These are phyloP conservation scores for Typha latifolia DNA, from an alignment of 176 grass and related monocot genomes.

Conservation along the genomic window DNA sequence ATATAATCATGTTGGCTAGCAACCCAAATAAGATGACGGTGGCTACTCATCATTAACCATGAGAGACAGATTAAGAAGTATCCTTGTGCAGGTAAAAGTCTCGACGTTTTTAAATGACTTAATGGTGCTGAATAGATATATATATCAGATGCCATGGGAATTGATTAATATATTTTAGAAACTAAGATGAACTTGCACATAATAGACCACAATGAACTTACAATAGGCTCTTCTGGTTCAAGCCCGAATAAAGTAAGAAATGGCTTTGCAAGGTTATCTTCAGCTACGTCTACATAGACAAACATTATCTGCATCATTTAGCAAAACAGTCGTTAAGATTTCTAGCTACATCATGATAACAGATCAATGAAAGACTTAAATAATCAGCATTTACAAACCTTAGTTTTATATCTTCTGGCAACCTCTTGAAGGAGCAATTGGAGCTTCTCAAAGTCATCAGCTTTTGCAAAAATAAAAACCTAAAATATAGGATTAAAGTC, in stretches of 20 bases:
- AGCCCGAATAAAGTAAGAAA: conserved; percentile 77
- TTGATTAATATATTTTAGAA: no score
- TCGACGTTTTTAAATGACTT: no score
- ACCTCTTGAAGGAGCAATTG: conserved; percentile 51
- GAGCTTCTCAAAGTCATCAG: conserved; percentile 71
- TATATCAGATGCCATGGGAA: no score
- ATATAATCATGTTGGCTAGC: no score
- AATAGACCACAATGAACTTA: conserved; percentile 27
- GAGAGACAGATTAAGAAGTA: no score
- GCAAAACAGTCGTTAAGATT: neutral
- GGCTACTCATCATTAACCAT: no score
- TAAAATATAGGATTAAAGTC: conserved; percentile 24
- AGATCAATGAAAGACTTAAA: neutral
- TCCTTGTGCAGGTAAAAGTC: no score
- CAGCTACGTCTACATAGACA: conserved; percentile 75
- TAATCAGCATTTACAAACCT: conserved; percentile 37
- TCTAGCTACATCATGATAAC: neutral
- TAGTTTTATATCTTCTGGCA: conserved; percentile 75
- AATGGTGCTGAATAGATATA: no score
- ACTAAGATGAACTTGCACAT: neutral
- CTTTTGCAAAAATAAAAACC: conserved; percentile 75
- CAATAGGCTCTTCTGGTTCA: conserved; percentile 64
- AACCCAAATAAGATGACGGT: no score
- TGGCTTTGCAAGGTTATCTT: conserved; percentile 95
- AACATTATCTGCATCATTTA: conserved; percentile 74